phyloP scores from a whole-genome alignment of 306 rosid species.

The Vigna nakashimae region DNA sequence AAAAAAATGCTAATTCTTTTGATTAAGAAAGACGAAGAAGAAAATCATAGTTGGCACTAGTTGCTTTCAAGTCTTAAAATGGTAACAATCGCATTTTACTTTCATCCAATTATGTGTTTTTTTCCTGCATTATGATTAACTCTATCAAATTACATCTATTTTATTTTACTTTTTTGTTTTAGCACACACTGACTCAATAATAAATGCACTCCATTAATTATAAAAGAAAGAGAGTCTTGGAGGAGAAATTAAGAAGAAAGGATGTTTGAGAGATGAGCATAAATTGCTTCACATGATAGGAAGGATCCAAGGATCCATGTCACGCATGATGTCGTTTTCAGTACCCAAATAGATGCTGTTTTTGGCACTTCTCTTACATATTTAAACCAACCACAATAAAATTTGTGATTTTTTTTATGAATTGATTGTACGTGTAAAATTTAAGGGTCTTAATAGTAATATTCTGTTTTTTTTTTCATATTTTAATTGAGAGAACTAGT shows the following conservation, averaged over 20 bases:
- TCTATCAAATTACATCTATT: background rate
- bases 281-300: slow-evolving; percentile 47
- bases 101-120: background rate
- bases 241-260: background rate
- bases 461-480: too few species aligned
- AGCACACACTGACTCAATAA: background rate
- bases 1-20: background rate
- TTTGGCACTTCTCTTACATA: slow-evolving; percentile 29
- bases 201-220: background rate
- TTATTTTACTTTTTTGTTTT: background rate
- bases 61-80: background rate
- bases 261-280: background rate
- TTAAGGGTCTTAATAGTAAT: too few species aligned
- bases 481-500: too few species aligned
- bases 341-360: background rate
- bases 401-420: background rate
- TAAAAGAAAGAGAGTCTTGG: too few species aligned
- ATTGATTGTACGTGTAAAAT: too few species aligned
- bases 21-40: background rate
- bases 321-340: slow-evolving; percentile 25
- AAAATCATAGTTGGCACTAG: background rate
- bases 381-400: background rate
- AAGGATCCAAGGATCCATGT: slow-evolving; percentile 10
- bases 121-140: background rate
- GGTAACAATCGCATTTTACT: background rate